A percentile compares a stretch with the other conserved stretches of the same genome.
phyloP scores from a whole-genome alignment of 1,284 basidiomycete genomes.

The Malassezia psittaci region DNA sequence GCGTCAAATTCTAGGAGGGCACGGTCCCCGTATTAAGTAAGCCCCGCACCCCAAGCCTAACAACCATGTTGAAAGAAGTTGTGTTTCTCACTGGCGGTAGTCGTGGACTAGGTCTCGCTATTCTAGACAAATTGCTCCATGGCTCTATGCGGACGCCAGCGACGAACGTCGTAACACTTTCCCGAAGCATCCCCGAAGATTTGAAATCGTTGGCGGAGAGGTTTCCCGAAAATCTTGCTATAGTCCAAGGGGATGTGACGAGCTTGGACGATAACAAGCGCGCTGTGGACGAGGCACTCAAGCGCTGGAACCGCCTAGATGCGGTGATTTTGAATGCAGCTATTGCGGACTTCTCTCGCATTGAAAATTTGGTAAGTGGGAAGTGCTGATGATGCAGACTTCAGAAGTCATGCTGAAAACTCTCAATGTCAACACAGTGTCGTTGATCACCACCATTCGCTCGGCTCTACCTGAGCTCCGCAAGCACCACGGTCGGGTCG shows the following conservation, averaged over 20 bases:
- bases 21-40: neutral
- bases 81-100: constrained; percentile 43
- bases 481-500: constrained; percentile 55
- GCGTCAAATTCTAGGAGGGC: neutral
- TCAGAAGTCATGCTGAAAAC: constrained; percentile 53
- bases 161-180: constrained; percentile 63
- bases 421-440: constrained; percentile 74
- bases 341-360: constrained; percentile 51
- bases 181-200: constrained; percentile 60
- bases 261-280: constrained; percentile 55
- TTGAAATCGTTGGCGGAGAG: constrained; percentile 54
- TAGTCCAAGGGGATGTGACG: constrained; percentile 59
- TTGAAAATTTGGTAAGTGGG: constrained; percentile 10
- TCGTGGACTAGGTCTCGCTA: constrained; percentile 67
- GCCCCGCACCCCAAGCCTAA: neutral
- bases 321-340: constrained; percentile 70
- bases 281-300: constrained; percentile 56
- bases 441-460: constrained; percentile 60
- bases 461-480: constrained; percentile 61
- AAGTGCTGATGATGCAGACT: constrained; percentile 49
- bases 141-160: constrained; percentile 17
- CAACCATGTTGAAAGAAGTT: constrained; percentile 20
- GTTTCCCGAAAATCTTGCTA: constrained; percentile 19
- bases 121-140: constrained; percentile 57
- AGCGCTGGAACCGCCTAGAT: constrained; percentile 59